These are phyloP conservation scores for Stachybotrys chlorohalonatus DNA, from an alignment of 2,329 filamentous ascomycete species.

Conservation along the genomic window DNA sequence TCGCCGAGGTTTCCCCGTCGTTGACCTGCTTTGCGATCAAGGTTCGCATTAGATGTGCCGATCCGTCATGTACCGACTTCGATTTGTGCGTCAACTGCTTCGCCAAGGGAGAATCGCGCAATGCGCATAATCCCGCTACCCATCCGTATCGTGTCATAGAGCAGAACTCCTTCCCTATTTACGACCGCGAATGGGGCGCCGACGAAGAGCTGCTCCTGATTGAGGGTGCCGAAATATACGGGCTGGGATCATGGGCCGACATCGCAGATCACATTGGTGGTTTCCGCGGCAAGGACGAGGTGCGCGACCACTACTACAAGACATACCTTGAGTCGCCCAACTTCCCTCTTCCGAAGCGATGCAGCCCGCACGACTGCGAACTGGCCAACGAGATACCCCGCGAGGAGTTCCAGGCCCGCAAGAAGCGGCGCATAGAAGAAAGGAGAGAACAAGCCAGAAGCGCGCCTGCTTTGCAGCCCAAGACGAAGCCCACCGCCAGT, in stretches of 20 bases:
- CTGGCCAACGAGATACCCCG: constrained; percentile 74
- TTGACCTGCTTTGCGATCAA: constrained; percentile 23
- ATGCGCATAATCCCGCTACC: constrained; percentile 75
- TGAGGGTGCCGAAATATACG: constrained; percentile 93
- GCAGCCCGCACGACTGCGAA: constrained; percentile 71
- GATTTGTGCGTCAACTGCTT: constrained; percentile 97
- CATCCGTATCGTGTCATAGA: constrained; percentile 93
- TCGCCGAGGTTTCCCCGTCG: neutral
- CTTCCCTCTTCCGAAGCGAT: constrained; percentile 82
- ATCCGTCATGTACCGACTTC: constrained; percentile 78
- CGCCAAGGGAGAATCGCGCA: constrained; percentile 67
- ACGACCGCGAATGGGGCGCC: constrained; percentile 88
- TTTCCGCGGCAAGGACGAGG: constrained; percentile 89
- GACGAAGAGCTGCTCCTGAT: constrained; percentile 92
- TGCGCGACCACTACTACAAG: constrained; percentile 84
- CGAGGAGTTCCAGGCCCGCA: constrained; percentile 85
- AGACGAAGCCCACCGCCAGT: constrained; percentile 92
- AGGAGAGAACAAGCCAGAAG: constrained; percentile 81
- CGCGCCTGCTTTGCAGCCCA: constrained; percentile 73
- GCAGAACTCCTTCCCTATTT: constrained; percentile 97
- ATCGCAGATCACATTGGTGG: constrained; percentile 97
- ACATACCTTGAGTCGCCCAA: constrained; percentile 76
- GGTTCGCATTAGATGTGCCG: constrained; percentile 92
- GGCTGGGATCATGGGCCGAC: constrained; percentile 93
- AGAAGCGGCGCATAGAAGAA: constrained; percentile 89